Evolutionary conservation across 352 stramenopile species (phyloP).

Genomic region (Phytophthora constricta): DNA sequence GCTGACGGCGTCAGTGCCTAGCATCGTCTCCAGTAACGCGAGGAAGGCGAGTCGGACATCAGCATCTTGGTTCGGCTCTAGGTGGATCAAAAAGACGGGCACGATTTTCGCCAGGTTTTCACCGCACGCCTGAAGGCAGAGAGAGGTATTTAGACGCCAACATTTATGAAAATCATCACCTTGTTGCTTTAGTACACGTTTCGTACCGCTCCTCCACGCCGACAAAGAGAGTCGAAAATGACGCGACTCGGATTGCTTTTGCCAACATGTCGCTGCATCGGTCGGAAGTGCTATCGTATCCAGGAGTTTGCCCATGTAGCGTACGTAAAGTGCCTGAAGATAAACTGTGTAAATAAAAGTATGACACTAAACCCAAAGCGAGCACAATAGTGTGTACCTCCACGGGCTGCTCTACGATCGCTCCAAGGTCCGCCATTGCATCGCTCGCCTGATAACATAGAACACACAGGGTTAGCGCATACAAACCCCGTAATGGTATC

Average conservation of each 20-base stretch:
- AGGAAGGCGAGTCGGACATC: slow-evolving; percentile 85
- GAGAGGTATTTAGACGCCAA: neutral
- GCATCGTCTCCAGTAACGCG: slow-evolving; percentile 86
- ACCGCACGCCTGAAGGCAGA: slow-evolving; percentile 55
- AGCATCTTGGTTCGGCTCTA: slow-evolving; percentile 68
- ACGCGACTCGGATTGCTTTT: slow-evolving; percentile 66
- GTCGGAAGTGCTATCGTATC: slow-evolving; percentile 56
- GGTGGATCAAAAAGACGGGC: slow-evolving; percentile 68
- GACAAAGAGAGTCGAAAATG: slow-evolving; percentile 82
- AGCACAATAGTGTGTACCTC: slow-evolving; percentile 44
- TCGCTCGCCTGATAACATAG: slow-evolving; percentile 45
- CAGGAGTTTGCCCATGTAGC: slow-evolving; percentile 62
- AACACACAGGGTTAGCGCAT: slow-evolving; percentile 4
- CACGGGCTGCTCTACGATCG: slow-evolving; percentile 33
- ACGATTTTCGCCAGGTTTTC: slow-evolving; percentile 65
- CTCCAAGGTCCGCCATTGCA: slow-evolving; percentile 43
- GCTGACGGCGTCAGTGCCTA: slow-evolving; percentile 57
- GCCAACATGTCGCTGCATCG: slow-evolving; percentile 51
- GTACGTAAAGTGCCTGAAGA: slow-evolving; percentile 59
- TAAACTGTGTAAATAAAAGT: neutral
- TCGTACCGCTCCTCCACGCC: slow-evolving; percentile 64
- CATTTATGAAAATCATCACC: no score
- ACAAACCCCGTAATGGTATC: neutral
- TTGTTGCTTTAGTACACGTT: slow-evolving; percentile 2
- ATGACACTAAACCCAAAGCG: no score